Evolutionary conservation across 441 rosid genomes (phyloP), one percentile per base, ranked within the genome.

Genomic region (Eutrema salsugineum): DNA sequence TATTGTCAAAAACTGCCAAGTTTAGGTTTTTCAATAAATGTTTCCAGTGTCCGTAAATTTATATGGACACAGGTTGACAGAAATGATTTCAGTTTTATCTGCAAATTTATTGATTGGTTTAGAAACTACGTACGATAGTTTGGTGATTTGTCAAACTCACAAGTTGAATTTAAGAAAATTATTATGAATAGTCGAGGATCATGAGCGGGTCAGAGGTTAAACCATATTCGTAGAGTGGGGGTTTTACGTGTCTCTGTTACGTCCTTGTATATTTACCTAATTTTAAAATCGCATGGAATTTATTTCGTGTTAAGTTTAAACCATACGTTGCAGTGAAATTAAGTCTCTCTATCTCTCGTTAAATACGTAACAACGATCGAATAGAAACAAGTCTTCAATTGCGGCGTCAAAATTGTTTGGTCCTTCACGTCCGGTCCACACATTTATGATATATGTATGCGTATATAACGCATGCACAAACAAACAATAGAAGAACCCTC

Each of bases 331-430:
- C 68, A 27, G 49, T 39, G 48, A 59, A 50, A 55, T 17, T 43
- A 35, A 3, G 33, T 14, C 39, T 62, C 16, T 46, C 70, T 43
- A 46, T 55, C 15, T 62, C 12, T 56, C 66, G 60, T 36, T 38
- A 36, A 24, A 42, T 61, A 70, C 9, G 14, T 22, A 63, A 28
- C 57, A 47, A 51, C 78, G 56, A 66, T 33, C 22, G 12, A 59
- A 60, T 5, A 53, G 3, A 62, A 60, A 56, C 36, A 35, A 69
- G 78, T 75, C 78, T 33, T 54, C 64, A 16, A 14, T 75, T 75
- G 78, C 78, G 78, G 78, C 78, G 69, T 68, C 74, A 62, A 74
- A 35, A 53, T 61, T 3, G 70, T 54, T 27, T 68, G 64, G 63
- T 68, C 57, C 38, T 53, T 75, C 69, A 67, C 50, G 68, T 39